Evolutionary conservation across 2,329 filamentous ascomycete genomes (phyloP).

Genomic region (Periconia digitata): DNA sequence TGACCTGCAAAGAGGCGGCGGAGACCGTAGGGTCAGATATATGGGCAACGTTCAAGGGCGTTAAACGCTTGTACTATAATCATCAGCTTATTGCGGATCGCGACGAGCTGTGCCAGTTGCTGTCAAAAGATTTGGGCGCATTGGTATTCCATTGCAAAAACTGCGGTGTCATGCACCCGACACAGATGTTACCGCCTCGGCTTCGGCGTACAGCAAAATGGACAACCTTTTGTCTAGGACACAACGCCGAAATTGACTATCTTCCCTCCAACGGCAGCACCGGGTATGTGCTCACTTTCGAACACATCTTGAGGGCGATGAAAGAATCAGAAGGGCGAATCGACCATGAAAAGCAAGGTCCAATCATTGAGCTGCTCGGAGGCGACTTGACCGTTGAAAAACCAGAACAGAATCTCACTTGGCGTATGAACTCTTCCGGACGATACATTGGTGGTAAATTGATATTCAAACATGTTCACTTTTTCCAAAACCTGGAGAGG

Average conservation of each 20-base stretch:
- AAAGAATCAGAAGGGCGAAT: background rate
- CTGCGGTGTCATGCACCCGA: constrained; percentile 4
- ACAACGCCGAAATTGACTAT: constrained; percentile 6
- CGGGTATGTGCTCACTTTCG: constrained; percentile 1
- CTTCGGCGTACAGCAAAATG: background rate
- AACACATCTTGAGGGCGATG: constrained; percentile 2
- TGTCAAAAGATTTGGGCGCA: background rate
- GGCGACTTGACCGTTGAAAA: background rate
- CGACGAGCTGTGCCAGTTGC: background rate
- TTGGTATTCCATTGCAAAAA: background rate
- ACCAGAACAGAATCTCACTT: background rate
- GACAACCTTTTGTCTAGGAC: constrained; percentile 2
- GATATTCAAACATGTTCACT: constrained; percentile 2
- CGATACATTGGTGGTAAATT: background rate
- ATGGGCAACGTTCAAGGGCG: background rate
- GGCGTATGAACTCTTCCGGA: background rate
- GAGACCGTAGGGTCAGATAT: background rate
- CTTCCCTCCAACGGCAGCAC: background rate
- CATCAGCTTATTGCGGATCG: background rate
- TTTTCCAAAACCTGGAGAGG: background rate
- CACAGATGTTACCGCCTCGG: background rate
- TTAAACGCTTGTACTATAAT: background rate
- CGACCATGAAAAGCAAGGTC: background rate
- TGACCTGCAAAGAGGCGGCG: background rate
- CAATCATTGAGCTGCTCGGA: background rate